Conservation (phyloP, 139 green algal species). For the Eudorina sp. region DNA sequence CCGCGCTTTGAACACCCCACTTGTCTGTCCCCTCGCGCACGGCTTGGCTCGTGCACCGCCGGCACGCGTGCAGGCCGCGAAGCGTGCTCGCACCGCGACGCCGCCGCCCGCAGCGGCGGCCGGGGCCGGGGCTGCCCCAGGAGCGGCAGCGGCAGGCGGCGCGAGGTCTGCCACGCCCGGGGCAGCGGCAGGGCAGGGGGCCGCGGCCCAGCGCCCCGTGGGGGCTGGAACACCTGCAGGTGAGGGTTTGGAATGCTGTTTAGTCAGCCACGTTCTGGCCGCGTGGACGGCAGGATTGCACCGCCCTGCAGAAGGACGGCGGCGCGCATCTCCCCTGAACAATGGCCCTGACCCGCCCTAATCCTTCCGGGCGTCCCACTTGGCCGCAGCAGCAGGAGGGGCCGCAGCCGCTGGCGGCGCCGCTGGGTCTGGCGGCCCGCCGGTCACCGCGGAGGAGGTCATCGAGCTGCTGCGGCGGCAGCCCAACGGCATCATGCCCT, state of each 20-base stretch:
- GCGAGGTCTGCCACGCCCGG: background rate
- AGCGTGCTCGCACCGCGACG: constrained; percentile 14
- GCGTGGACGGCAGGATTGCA: too few relatives aligned
- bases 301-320: too few relatives aligned
- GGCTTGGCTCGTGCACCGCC: too few relatives aligned
- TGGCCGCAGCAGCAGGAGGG: background rate
- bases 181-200: background rate
- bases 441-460: constrained; percentile 36
- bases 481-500: constrained; percentile 19
- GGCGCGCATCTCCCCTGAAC: too few relatives aligned
- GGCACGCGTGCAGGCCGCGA: background rate
- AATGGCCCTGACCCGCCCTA: too few relatives aligned
- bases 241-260: too few relatives aligned
- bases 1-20: too few relatives aligned
- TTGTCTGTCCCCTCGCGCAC: too few relatives aligned
- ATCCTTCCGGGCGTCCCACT: too few relatives aligned
- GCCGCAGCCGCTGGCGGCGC: background rate
- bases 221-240: background rate
- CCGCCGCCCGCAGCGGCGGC: background rate
- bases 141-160: background rate
- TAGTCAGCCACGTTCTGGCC: too few relatives aligned
- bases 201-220: background rate
- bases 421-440: too few relatives aligned
- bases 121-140: background rate
- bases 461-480: constrained; percentile 4